Conservation (phyloP, 1,284 basidiomycete species). For the Papiliotrema terrestris region DNA sequence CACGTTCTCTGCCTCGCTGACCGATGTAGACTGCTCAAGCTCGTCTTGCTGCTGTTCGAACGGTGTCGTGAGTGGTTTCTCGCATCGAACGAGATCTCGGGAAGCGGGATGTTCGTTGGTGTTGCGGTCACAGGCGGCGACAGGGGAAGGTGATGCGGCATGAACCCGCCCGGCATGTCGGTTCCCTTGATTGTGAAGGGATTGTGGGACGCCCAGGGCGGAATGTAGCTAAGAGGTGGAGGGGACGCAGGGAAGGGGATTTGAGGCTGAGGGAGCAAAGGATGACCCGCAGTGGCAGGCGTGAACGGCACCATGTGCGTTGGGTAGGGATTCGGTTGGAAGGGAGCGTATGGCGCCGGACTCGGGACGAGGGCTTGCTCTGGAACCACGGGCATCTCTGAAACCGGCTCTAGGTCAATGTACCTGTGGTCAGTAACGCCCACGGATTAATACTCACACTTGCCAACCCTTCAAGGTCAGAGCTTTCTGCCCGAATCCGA, state of each 20-base stretch:
- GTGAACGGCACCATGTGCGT: too few species aligned
- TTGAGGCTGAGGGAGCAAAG: not conserved
- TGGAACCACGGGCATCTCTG: not conserved
- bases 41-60: not conserved
- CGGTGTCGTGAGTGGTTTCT: not conserved
- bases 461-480: slow-evolving; percentile 32
- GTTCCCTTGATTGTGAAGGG: slow-evolving; percentile 14
- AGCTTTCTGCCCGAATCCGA: slow-evolving; percentile 43
- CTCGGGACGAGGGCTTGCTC: not conserved
- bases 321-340: too few species aligned
- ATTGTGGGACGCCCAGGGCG: slow-evolving; percentile 33
- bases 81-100: not conserved
- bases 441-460: slow-evolving; percentile 23
- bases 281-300: too few species aligned
- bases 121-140: not conserved
- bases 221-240: slow-evolving; percentile 8
- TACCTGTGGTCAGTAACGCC: not conserved
- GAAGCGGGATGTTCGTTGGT: too few species aligned
- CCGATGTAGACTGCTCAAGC: slow-evolving; percentile 4
- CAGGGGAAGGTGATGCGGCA: not conserved
- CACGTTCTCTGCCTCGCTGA: slow-evolving; percentile 14
- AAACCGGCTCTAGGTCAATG: slow-evolving; percentile 8
- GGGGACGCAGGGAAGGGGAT: slow-evolving; percentile 9
- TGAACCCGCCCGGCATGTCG: not conserved
- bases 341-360: not conserved